These are phyloP conservation scores for Glycine latifolia DNA, from an alignment of 306 rosid species.

Conservation along the genomic window DNA sequence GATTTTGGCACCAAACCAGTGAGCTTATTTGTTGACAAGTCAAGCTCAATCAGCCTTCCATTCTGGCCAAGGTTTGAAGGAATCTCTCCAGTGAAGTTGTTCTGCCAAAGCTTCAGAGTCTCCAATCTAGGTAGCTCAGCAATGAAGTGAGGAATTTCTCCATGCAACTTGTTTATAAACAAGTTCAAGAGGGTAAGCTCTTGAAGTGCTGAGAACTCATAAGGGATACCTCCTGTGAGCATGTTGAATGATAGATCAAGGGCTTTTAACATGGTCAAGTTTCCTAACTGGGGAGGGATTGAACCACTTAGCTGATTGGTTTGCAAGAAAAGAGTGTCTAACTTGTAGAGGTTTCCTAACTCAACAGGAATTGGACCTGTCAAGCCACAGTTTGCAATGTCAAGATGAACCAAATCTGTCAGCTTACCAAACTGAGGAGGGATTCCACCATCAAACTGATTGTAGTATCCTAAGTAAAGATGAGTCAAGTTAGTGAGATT, in stretches of 20 bases:
- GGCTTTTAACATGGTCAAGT: slow-evolving; percentile 62
- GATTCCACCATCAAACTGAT: slow-evolving; percentile 77
- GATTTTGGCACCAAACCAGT: slow-evolving; percentile 67
- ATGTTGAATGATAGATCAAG: slow-evolving; percentile 85
- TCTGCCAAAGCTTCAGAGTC: slow-evolving; percentile 76
- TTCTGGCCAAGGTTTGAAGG: slow-evolving; percentile 79
- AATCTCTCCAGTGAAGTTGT: slow-evolving; percentile 83
- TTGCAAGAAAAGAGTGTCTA: slow-evolving; percentile 84
- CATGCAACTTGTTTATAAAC: slow-evolving; percentile 82
- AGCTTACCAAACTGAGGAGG: slow-evolving; percentile 67
- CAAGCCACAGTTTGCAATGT: slow-evolving; percentile 79
- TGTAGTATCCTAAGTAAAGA: slow-evolving; percentile 78
- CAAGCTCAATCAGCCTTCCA: slow-evolving; percentile 65
- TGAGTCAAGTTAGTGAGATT: slow-evolving; percentile 62
- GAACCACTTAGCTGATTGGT: slow-evolving; percentile 73
- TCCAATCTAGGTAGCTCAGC: slow-evolving; percentile 73
- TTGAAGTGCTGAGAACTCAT: slow-evolving; percentile 63
- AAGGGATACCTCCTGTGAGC: slow-evolving; percentile 72
- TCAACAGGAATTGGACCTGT: slow-evolving; percentile 77
- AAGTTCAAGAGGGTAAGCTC: slow-evolving; percentile 71
- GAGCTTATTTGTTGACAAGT: slow-evolving; percentile 85
- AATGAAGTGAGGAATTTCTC: slow-evolving; percentile 70
- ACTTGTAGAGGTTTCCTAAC: slow-evolving; percentile 64
- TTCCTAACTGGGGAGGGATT: slow-evolving; percentile 73
- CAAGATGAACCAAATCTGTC: slow-evolving; percentile 68